Conservation (phyloP, 306 rosid species). For the Castanea crenata region DNA sequence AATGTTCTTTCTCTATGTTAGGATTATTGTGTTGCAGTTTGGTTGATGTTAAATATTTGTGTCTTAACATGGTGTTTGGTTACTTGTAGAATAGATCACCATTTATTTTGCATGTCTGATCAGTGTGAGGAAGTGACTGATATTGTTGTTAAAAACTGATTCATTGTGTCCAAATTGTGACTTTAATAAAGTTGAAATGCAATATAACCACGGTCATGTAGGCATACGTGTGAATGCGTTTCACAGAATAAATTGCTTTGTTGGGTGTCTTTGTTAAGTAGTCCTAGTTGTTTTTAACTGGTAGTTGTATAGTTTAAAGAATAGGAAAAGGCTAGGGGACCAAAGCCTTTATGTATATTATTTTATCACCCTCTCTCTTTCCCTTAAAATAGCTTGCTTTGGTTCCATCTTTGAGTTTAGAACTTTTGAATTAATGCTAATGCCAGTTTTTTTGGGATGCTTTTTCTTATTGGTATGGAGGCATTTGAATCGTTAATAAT, state of each 20-base stretch:
- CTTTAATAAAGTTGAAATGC: constrained; percentile 2
- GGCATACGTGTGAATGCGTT: neutral
- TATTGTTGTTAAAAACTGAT: neutral
- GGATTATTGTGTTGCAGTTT: neutral
- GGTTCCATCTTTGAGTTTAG: neutral
- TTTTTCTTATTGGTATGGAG: neutral
- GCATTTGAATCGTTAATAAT: neutral
- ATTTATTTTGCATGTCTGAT: neutral
- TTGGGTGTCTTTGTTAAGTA: no score
- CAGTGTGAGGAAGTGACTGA: neutral
- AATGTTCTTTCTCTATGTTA: constrained; percentile 36
- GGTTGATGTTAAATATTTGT: neutral
- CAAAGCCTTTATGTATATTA: no score
- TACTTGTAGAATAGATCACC: neutral
- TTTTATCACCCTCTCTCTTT: neutral
- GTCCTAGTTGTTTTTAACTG: no score
- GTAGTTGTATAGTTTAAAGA: no score
- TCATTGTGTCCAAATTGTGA: constrained; percentile 14
- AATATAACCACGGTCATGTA: constrained; percentile 6
- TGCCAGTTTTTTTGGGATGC: neutral
- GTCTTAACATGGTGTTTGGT: neutral
- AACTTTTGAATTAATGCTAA: neutral
- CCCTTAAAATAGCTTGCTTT: neutral
- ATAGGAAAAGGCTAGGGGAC: no score
- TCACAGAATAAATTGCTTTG: neutral